These are phyloP conservation scores for Marchantia polymorpha DNA, from an alignment of 225 moss, liverwort and hornwort genomes.

Conservation along the genomic window DNA sequence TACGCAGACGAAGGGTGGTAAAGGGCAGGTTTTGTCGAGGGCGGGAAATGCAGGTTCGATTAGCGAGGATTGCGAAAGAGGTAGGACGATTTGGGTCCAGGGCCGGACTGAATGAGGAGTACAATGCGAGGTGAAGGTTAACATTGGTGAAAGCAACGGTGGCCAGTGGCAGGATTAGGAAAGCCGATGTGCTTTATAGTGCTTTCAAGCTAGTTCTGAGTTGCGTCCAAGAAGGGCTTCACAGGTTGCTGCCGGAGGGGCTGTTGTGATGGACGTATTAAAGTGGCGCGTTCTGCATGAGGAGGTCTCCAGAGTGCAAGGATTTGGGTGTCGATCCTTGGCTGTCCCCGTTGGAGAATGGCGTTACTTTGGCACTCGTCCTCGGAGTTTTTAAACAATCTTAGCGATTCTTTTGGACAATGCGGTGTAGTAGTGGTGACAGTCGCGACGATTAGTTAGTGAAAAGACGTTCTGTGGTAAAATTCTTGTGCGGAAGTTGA, in stretches of 20 bases:
- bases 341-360: not conserved
- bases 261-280: conserved; percentile 2
- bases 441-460: conserved; percentile 27
- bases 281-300: not conserved
- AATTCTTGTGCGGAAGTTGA: conserved; percentile 5
- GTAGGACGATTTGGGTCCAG: conserved; percentile 9
- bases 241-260: conserved; percentile 7
- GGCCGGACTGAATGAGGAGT: not conserved
- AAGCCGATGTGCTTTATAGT: not conserved
- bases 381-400: conserved; percentile 2
- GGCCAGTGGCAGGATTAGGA: not conserved
- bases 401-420: conserved; percentile 18
- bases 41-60: conserved; percentile 16
- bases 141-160: not conserved
- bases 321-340: conserved; percentile 14
- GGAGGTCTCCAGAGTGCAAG: not conserved
- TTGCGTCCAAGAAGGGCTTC: conserved; percentile 10
- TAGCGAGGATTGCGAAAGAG: not conserved
- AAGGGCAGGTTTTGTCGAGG: conserved; percentile 7
- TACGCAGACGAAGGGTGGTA: not conserved
- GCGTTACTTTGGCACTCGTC: not conserved
- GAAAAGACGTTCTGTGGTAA: conserved; percentile 9
- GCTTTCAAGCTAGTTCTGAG: not conserved
- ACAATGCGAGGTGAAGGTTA: not conserved
- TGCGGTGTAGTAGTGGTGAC: conserved; percentile 1